Evolutionary conservation across 495 filamentous ascomycete genomes (phyloP).

Genomic region (Trichoderma gamsii): DNA sequence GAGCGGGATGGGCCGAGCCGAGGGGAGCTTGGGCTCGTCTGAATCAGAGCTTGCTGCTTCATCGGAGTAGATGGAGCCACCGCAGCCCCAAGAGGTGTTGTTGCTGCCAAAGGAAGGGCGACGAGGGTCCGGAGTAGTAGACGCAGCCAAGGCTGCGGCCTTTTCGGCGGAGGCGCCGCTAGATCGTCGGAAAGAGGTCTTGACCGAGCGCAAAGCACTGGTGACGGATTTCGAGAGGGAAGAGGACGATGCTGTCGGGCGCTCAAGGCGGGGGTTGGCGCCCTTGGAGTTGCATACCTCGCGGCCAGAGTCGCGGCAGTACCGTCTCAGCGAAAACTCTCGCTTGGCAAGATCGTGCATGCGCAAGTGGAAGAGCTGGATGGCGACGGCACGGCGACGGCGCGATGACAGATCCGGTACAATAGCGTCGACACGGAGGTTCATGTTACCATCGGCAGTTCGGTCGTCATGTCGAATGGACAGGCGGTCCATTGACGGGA

Average conservation of each 20-base stretch:
- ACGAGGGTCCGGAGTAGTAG: slow-evolving; percentile 33
- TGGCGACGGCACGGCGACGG: slow-evolving; percentile 53
- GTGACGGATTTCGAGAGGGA: slow-evolving; percentile 50
- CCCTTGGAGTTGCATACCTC: slow-evolving; percentile 84
- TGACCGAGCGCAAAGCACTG: slow-evolving; percentile 50
- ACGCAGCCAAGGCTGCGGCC: slow-evolving; percentile 44
- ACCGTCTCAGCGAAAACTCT: slow-evolving; percentile 85
- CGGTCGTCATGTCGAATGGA: slow-evolving; percentile 87
- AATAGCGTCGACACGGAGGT: slow-evolving; percentile 80
- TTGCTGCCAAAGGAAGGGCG: slow-evolving; percentile 26
- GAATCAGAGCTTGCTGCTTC: slow-evolving; percentile 27
- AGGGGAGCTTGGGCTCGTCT: slow-evolving; percentile 23
- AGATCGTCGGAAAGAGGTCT: slow-evolving; percentile 39
- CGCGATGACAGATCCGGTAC: slow-evolving; percentile 31
- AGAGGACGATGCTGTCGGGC: slow-evolving; percentile 21
- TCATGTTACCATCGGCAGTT: slow-evolving; percentile 94
- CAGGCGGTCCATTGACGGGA: slow-evolving; percentile 75
- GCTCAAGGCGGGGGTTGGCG: slow-evolving; percentile 45
- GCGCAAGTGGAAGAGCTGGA: slow-evolving; percentile 88
- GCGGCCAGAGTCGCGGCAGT: slow-evolving; percentile 86
- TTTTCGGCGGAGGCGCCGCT: slow-evolving; percentile 37
- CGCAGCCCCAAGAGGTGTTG: slow-evolving; percentile 18
- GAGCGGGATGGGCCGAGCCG: slow-evolving; percentile 44
- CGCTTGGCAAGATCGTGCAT: slow-evolving; percentile 88
- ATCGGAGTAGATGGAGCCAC: slow-evolving; percentile 15